Conservation (phyloP, 495 filamentous ascomycete genomes). For the Neurospora sp. region DNA sequence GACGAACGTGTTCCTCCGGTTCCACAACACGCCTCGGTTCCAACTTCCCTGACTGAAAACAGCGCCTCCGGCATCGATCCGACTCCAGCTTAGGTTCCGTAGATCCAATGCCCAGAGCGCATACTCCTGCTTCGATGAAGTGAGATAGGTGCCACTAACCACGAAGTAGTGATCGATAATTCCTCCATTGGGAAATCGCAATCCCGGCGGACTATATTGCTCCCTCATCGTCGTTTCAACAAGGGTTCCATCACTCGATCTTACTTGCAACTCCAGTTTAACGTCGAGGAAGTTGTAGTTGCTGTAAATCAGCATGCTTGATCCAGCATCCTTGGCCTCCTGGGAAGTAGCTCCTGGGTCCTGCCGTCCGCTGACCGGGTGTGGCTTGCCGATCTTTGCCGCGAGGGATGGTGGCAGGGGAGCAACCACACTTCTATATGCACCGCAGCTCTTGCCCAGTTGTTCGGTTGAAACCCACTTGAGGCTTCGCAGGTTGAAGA, state of each 20-base stretch:
- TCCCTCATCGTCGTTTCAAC: conserved; percentile 84
- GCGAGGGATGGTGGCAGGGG: conserved; percentile 58
- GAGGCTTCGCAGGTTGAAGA: conserved; percentile 92
- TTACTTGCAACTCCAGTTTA: conserved; percentile 86
- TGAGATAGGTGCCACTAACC: conserved; percentile 92
- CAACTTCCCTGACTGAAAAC: conserved; percentile 94
- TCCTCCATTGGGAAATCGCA: conserved; percentile 91
- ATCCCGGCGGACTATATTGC: conserved; percentile 74
- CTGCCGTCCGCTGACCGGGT: conserved; percentile 18
- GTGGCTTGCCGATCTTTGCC: conserved; percentile 57
- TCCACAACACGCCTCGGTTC: conserved; percentile 92
- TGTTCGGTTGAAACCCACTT: conserved; percentile 87
- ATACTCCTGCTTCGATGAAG: conserved; percentile 96
- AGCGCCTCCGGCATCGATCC: conserved; percentile 89
- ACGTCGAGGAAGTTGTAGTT: conserved; percentile 99
- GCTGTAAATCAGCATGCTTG: conserved; percentile 94
- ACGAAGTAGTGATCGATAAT: conserved; percentile 93
- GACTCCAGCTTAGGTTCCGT: conserved; percentile 77
- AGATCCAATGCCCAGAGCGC: conserved; percentile 93
- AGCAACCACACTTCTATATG: conserved; percentile 89
- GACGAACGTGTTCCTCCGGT: conserved; percentile 84
- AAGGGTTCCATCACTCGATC: conserved; percentile 73
- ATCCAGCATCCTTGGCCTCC: conserved; percentile 50
- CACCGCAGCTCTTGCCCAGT: conserved; percentile 83
- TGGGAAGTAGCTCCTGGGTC: conserved; percentile 29